Evolutionary conservation across 192 early-diverging fungal genomes (phyloP).

Genomic region (Backusella morwellensis): DNA sequence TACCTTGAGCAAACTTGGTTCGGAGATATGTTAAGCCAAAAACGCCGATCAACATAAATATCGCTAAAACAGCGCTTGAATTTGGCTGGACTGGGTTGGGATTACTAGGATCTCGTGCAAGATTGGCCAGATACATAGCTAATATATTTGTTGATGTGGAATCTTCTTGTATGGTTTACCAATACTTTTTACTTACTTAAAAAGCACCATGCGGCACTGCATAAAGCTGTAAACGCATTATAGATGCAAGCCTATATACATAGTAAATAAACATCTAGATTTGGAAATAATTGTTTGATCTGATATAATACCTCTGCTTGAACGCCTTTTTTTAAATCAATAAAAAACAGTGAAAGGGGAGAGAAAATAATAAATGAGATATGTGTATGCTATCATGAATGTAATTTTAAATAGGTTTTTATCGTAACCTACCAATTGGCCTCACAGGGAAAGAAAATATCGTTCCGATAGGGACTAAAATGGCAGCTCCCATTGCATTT

Average conservation of each 20-base stretch:
- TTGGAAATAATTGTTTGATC: not conserved
- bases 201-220: slow-evolving; percentile 17
- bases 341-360: not conserved
- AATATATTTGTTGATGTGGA: not conserved
- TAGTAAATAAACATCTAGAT: not conserved
- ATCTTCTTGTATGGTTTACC: not conserved
- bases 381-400: not conserved
- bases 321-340: not conserved
- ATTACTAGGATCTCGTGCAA: slow-evolving; percentile 17
- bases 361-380: not conserved
- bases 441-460: slow-evolving; percentile 23
- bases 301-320: slow-evolving; percentile 24
- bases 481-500: slow-evolving; percentile 9
- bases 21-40: slow-evolving; percentile 25
- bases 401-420: not conserved
- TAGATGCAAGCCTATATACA: slow-evolving; percentile 1
- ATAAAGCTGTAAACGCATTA: slow-evolving; percentile 8
- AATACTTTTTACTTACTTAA: slow-evolving; percentile 7
- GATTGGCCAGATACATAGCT: slow-evolving; percentile 28
- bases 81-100: slow-evolving; percentile 18
- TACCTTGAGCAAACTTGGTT: slow-evolving; percentile 26
- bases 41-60: slow-evolving; percentile 29
- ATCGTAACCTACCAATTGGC: slow-evolving; percentile 11
- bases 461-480: slow-evolving; percentile 8
- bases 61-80: slow-evolving; percentile 13